Evolutionary conservation across 164 flowering plant species (phyloP), one percentile per base, ranked within the genome.

Genomic region (Nymphaea thermarum): DNA sequence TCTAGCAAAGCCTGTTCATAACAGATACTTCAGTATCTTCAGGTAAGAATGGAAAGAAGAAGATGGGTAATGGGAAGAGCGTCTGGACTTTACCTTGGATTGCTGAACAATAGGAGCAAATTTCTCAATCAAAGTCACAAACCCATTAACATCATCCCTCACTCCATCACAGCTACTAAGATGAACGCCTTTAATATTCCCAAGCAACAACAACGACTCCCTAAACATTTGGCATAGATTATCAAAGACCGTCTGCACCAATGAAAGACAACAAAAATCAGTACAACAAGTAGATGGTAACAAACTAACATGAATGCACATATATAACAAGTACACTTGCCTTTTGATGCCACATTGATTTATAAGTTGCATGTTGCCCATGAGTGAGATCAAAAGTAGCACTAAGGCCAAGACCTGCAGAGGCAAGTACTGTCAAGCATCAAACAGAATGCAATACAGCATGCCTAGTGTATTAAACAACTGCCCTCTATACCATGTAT

Each of bases 341-440:
- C 89, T 95, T 95, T 67, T 92, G 99, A 63, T 82, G 81, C 98
- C 97, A 88, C 94, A 95, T 81, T 81, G 86, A 90, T 64, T 68
- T 72, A 43, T 77, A 65, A 59, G 69, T 74, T 55, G 73, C 80
- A 72, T 67, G 76, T 60, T 86, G 97, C 64, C 78, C 82, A 44
- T 68, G 75, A 60, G 75, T 36, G 60, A 82, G 43, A 44, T 63
- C 67, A 66, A 71, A 73, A 70, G 72, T 73, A 59, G 43, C 55
- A 65, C 6, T 65, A 65, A 47, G 71, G 60, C 36, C 73, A 59
- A 67, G 61, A 51, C 62, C 78, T 70, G 53, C 11, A 45, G 11
- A 45, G 53, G 53, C 53, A 45, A 45, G 11, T 10, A 45, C 11
- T 10, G 53, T 45, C 11, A 45, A 45, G 53, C 53, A 45, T 45